A percentile compares a stretch with the other conserved stretches of the same genome.
Evolutionary conservation across 345 rosid species (phyloP).

Genomic region (Eucalyptus erythrocorys): DNA sequence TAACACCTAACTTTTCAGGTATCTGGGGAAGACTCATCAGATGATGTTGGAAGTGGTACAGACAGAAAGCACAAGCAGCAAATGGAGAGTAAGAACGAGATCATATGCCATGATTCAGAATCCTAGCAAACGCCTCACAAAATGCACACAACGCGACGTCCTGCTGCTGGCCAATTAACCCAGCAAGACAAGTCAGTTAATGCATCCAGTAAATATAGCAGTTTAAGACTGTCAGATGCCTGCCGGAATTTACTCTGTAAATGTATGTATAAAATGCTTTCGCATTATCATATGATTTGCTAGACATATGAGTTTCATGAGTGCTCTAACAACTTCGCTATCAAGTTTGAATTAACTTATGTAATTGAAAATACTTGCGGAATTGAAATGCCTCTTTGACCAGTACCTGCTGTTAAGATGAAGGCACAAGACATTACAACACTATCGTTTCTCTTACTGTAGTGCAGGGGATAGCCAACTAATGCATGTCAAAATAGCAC

Average conservation of each 20-base stretch:
- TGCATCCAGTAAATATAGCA: not conserved
- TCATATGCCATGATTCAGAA: constrained; percentile 1
- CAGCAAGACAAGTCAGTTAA: not conserved
- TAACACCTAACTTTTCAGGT: constrained; percentile 9
- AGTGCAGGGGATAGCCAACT: too few species aligned
- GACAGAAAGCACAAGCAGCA: constrained; percentile 18
- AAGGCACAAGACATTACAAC: too few species aligned
- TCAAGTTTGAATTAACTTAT: not conserved
- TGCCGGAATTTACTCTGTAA: not conserved
- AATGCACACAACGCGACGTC: not conserved
- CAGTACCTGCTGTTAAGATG: not conserved
- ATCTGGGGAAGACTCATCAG: constrained; percentile 16
- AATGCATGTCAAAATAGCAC: too few species aligned
- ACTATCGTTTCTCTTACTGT: too few species aligned
- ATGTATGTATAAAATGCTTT: too few species aligned
- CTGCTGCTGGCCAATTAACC: not conserved
- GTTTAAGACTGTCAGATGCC: not conserved
- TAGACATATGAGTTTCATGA: not conserved
- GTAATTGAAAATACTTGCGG: not conserved
- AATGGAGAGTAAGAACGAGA: constrained; percentile 10
- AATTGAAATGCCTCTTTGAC: not conserved
- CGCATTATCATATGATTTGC: not conserved
- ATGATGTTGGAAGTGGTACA: not conserved
- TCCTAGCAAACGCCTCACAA: not conserved
- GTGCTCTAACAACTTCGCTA: not conserved